Base-by-base conservation (phyloP, 2,329 filamentous ascomycete genomes). In the Fusarium virguliforme region DNA sequence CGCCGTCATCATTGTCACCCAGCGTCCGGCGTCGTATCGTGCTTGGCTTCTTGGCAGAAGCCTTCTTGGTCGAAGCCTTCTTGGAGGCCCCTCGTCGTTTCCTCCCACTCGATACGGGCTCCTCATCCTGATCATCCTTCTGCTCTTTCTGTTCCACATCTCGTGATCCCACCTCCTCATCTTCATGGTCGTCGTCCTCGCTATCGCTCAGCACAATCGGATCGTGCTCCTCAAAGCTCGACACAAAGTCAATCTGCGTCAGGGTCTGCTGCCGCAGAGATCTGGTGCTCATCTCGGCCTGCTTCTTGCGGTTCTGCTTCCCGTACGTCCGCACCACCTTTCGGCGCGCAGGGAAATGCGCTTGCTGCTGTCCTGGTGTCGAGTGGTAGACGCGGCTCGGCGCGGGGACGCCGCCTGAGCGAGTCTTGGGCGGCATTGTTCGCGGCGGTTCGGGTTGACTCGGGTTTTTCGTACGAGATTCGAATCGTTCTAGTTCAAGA, bases 171-270 rank as follows among this genome's bases (percentile, higher is more conserved):
- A 65, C 62, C 13, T 67, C 63, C 13, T 73, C 73, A 3, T 74
- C 72, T 10, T 68, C 67, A 12, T 71, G 68, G 8, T 35, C 34
- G 9, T 61, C 73, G 18, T 68, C 71, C 38, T 79, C 77, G 59
- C 74, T 79, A 41, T 79, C 77, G 51, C 74, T 77, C 24, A 76
- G 55, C 22, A 76, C 68, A 18, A 74, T 73, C 9, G 71, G 65
- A 32, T 76, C 75, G 6, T 74, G 73, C 6, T 77, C 80, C 15
- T 78, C 76, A n/a, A 78, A 77, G 67, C 77, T 79, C 38, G 75
- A 81, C 18, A 81, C 79, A 74, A 80, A 82, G 51, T 81, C 80
- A 46, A 83, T 79, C 69, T 85, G 83, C 6, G 83, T 85, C 24
- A 85, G 69, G 1, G 83, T 85, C 74, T 83, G 80, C 73, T 85